These are phyloP conservation scores for Alternaria tenuissima DNA, from an alignment of 2,329 filamentous ascomycete species.

Conservation along the genomic window DNA sequence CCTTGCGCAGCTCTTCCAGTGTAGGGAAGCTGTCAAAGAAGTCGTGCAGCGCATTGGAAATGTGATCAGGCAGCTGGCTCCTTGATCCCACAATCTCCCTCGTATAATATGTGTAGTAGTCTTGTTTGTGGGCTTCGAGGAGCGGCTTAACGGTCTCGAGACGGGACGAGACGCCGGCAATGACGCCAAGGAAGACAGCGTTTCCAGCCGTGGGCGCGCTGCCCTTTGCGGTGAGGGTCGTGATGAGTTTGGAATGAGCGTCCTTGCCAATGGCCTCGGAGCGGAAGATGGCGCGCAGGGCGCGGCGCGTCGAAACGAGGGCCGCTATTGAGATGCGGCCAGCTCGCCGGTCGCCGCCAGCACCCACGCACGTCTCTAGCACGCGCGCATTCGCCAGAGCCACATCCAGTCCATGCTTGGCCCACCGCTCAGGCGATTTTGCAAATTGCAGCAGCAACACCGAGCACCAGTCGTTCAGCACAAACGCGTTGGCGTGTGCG, in stretches of 20 bases:
- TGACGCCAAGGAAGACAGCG: constrained; percentile 79
- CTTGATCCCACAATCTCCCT: constrained; percentile 86
- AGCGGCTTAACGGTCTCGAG: constrained; percentile 69
- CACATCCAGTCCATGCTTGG: constrained; percentile 70
- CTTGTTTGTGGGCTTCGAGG: constrained; percentile 71
- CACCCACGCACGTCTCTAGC: constrained; percentile 77
- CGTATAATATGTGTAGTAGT: constrained; percentile 82
- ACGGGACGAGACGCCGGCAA: constrained; percentile 85
- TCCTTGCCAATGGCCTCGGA: constrained; percentile 65
- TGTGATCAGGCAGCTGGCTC: constrained; percentile 72
- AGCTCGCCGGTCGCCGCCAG: constrained; percentile 34
- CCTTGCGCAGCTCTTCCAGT: constrained; percentile 75
- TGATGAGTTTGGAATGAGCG: constrained; percentile 69
- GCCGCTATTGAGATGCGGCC: constrained; percentile 75
- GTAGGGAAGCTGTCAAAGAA: constrained; percentile 83
- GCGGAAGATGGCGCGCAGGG: constrained; percentile 76
- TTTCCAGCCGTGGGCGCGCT: constrained; percentile 71
- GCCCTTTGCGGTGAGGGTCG: constrained; percentile 73
- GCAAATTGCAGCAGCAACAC: constrained; percentile 77
- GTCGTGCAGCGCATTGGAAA: constrained; percentile 76
- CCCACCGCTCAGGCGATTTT: constrained; percentile 67
- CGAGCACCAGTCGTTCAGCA: constrained; percentile 89
- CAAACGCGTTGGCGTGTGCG: constrained; percentile 82
- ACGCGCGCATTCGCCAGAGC: constrained; percentile 74
- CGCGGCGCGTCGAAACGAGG: constrained; percentile 78